phyloP scores from a whole-genome alignment of 306 rosid species.

The Rosa lucieae region DNA sequence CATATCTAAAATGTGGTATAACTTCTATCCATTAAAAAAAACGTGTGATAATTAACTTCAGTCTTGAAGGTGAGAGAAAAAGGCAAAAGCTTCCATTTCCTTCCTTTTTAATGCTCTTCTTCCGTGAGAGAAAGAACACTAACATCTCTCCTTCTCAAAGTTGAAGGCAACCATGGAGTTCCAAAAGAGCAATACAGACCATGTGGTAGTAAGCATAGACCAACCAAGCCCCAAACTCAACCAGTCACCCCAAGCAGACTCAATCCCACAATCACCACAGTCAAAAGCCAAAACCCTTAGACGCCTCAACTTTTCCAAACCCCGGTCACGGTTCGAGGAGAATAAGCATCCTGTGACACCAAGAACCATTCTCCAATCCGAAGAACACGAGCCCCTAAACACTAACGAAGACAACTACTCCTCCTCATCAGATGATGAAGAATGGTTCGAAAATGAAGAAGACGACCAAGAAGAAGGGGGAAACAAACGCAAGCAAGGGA shows the following conservation, averaged over 20 bases:
- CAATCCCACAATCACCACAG: slow-evolving; percentile 8
- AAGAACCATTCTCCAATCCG: slow-evolving; percentile 29
- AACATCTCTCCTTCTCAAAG: no score
- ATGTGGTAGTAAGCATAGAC: slow-evolving; percentile 37
- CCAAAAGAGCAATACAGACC: slow-evolving; percentile 20
- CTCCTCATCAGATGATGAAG: slow-evolving; percentile 24
- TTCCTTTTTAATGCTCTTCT: no score
- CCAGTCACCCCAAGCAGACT: slow-evolving; percentile 4
- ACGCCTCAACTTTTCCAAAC: slow-evolving; percentile 44
- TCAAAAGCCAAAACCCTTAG: slow-evolving; percentile 31
- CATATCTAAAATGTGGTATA: no score
- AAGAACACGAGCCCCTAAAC: slow-evolving; percentile 15
- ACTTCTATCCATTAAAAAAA: no score
- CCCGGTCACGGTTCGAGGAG: slow-evolving; percentile 51
- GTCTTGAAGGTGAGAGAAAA: no score
- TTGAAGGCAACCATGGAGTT: slow-evolving; percentile 9
- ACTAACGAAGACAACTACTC: slow-evolving; percentile 8
- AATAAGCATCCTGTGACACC: slow-evolving; percentile 19
- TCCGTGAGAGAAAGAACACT: no score
- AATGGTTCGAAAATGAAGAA: slow-evolving; percentile 22
- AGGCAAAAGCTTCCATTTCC: no score
- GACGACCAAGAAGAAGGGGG: slow-evolving; percentile 13
- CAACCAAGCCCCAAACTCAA: slow-evolving; percentile 22
- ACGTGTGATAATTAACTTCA: no score
- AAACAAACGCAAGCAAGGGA: background rate